Evolutionary conservation across 1,139 yeast species (phyloP).

Genomic region (Suhomyces yuchorum): DNA sequence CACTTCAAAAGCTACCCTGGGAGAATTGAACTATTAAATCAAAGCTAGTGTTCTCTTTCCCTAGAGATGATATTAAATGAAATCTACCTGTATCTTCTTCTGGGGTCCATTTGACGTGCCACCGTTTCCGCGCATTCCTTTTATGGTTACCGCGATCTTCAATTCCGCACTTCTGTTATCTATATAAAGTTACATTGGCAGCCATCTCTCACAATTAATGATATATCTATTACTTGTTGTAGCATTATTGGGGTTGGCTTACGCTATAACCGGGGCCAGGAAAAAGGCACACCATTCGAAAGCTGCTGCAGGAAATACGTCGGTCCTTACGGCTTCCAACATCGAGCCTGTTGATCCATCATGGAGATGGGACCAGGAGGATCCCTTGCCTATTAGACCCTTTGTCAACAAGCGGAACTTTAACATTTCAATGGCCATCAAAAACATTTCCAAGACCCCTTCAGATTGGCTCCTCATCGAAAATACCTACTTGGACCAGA

Average conservation of each 20-base stretch:
- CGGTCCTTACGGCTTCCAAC: constrained; percentile 5
- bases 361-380: constrained; percentile 16
- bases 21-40: no score
- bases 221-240: not conserved
- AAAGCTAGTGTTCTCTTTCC: no score
- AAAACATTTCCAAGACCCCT: constrained; percentile 32
- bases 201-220: not conserved
- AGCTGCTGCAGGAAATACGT: not conserved
- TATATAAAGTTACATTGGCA: not conserved
- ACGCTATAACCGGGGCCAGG: not conserved
- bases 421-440: constrained; percentile 42
- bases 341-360: constrained; percentile 10
- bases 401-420: constrained; percentile 32
- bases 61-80: not conserved
- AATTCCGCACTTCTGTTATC: not conserved
- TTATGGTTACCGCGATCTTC: not conserved
- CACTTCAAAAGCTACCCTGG: no score
- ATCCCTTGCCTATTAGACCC: constrained; percentile 19
- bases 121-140: not conserved
- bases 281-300: not conserved
- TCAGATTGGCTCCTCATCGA: constrained; percentile 45
- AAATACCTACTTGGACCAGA: constrained; percentile 32
- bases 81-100: not conserved
- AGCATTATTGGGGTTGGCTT: not conserved
- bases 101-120: not conserved